A percentile compares a stretch with the other conserved stretches of the same genome.
Evolutionary conservation across 1,139 yeast genomes (phyloP).

Genomic region (Arxiozyma telluris): DNA sequence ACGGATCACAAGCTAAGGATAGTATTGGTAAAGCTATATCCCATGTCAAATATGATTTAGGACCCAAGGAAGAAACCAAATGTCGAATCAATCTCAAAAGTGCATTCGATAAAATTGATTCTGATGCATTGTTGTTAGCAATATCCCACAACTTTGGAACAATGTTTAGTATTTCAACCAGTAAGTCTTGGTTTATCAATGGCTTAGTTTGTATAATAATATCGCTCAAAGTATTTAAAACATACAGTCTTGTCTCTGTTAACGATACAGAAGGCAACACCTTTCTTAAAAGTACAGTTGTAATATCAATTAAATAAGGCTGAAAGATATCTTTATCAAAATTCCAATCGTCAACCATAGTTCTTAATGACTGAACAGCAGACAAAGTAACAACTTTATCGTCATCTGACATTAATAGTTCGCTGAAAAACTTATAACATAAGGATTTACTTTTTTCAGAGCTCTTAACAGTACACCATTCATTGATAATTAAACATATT

Average conservation of each 20-base stretch:
- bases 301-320: constrained; percentile 51
- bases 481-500: constrained; percentile 62
- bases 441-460: constrained; percentile 48
- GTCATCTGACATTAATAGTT: constrained; percentile 34
- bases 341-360: constrained; percentile 78
- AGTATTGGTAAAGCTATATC: constrained; percentile 60
- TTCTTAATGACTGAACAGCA: constrained; percentile 61
- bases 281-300: constrained; percentile 39
- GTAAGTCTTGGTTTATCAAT: constrained; percentile 42
- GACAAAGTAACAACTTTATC: constrained; percentile 73
- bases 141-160: constrained; percentile 72
- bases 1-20: constrained; percentile 52
- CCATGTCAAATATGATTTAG: constrained; percentile 51
- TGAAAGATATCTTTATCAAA: constrained; percentile 59
- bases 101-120: constrained; percentile 60
- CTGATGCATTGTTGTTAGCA: constrained; percentile 43
- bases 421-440: constrained; percentile 48
- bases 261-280: constrained; percentile 42
- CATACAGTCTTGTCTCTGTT: constrained; percentile 67
- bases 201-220: constrained; percentile 61
- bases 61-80: constrained; percentile 55
- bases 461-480: constrained; percentile 70
- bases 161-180: constrained; percentile 46
- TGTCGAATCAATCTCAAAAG: constrained; percentile 62
- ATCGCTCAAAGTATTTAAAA: constrained; percentile 57